phyloP scores from a whole-genome alignment of 768 basidiomycete species.

The Naganishia friedmannii region DNA sequence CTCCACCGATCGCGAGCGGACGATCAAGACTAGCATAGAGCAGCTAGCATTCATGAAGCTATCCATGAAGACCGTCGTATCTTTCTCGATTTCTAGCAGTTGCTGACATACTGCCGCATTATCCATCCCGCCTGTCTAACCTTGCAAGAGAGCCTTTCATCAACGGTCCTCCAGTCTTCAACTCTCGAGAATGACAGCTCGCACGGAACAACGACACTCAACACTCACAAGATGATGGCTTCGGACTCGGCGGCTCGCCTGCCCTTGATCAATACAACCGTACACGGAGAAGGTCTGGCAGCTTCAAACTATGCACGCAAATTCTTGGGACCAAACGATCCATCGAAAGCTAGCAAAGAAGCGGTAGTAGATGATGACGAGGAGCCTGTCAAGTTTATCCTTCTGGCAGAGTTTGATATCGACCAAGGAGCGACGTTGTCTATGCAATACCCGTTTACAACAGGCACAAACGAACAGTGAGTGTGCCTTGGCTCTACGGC shows the following conservation, averaged over 20 bases:
- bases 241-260: background rate
- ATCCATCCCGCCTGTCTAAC: too few species aligned
- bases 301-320: background rate
- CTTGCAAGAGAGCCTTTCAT: too few species aligned
- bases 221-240: background rate
- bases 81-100: background rate
- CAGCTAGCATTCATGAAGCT: too few species aligned
- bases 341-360: background rate
- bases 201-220: background rate
- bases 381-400: slow-evolving; percentile 68
- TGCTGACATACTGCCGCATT: background rate
- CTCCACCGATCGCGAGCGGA: background rate
- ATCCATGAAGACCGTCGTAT: background rate
- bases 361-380: slow-evolving; percentile 31
- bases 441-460: slow-evolving; percentile 91
- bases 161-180: background rate
- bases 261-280: background rate
- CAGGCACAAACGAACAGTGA: slow-evolving; percentile 92
- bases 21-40: too few species aligned
- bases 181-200: background rate
- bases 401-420: slow-evolving; percentile 99
- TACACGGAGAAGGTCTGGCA: background rate
- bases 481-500: slow-evolving; percentile 38
- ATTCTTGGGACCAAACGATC: background rate
- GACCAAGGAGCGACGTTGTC: slow-evolving; percentile 87